These are phyloP conservation scores for Ascochyta clinopodiicola DNA, from an alignment of 2,329 filamentous ascomycete genomes.

Conservation along the genomic window DNA sequence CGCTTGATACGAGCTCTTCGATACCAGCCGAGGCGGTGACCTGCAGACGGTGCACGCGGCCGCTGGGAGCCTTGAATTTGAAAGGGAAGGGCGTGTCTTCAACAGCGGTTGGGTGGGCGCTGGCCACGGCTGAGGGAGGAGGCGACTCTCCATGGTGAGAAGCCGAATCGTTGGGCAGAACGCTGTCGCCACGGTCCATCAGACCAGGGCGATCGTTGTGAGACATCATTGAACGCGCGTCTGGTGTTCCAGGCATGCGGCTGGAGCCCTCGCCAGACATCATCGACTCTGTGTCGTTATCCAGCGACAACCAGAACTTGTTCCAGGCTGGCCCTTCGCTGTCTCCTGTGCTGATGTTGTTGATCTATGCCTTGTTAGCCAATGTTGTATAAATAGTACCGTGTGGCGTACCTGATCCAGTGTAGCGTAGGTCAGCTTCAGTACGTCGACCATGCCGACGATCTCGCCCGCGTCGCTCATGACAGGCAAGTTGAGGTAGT, in stretches of 20 bases:
- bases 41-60: constrained; percentile 90
- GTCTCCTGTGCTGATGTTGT: constrained; percentile 88
- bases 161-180: constrained; percentile 91
- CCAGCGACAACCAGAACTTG: constrained; percentile 98
- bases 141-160: constrained; percentile 87
- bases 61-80: constrained; percentile 98
- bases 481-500: constrained; percentile 96
- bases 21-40: constrained; percentile 82
- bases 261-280: constrained; percentile 89
- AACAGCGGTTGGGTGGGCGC: constrained; percentile 60
- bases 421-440: constrained; percentile 97
- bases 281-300: constrained; percentile 94
- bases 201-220: constrained; percentile 70
- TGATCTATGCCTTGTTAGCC: constrained; percentile 61
- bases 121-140: constrained; percentile 67
- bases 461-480: constrained; percentile 98
- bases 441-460: constrained; percentile 98
- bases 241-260: constrained; percentile 69
- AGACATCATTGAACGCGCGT: constrained; percentile 79
- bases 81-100: constrained; percentile 88
- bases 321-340: constrained; percentile 98
- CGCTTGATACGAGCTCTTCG: constrained; percentile 75
- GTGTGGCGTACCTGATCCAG: constrained; percentile 77
- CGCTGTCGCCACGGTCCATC: constrained; percentile 77
- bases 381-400: background rate